Evolutionary conservation across 2,329 filamentous ascomycete species (phyloP).

Genomic region (Endoconidiophora laricicola): DNA sequence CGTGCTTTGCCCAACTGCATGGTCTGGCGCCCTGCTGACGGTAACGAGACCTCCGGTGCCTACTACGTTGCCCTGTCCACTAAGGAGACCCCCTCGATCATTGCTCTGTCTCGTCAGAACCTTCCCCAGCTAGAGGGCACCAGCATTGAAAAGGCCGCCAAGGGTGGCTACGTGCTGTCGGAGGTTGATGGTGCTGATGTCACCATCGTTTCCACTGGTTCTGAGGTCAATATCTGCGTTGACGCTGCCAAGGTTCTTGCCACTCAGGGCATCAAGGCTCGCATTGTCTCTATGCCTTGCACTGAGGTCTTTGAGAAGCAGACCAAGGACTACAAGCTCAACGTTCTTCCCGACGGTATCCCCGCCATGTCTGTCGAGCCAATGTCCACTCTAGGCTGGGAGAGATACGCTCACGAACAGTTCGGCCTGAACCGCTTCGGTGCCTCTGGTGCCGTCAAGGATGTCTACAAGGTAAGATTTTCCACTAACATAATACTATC

Average conservation of each 20-base stretch:
- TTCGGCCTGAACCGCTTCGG: conserved; percentile 98
- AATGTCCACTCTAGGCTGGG: conserved; percentile 95
- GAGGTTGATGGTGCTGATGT: conserved; percentile 72
- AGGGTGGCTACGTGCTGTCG: conserved; percentile 86
- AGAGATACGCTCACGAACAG: conserved; percentile 98
- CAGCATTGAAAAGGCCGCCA: conserved; percentile 71
- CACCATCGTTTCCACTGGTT: conserved; percentile 87
- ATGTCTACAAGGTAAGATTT: conserved; percentile 71
- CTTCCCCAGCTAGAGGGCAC: conserved; percentile 94
- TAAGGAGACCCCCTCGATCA: conserved; percentile 77
- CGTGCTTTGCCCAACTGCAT: conserved; percentile 97
- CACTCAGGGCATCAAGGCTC: conserved; percentile 72
- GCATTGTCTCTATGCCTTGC: conserved; percentile 91
- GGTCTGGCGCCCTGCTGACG: conserved; percentile 97
- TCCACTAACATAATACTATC: background rate
- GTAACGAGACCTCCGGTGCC: conserved; percentile 93
- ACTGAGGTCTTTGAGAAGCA: conserved; percentile 94
- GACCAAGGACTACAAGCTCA: conserved; percentile 85
- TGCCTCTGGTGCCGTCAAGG: conserved; percentile 91
- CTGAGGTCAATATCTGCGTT: conserved; percentile 84
- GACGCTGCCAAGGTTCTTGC: conserved; percentile 84
- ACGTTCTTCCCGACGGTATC: conserved; percentile 83
- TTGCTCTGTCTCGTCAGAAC: conserved; percentile 95
- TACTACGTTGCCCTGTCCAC: conserved; percentile 92
- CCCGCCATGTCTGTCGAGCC: conserved; percentile 88